Conservation (phyloP, 352 stramenopile species). For the Phytophthora uliginosa region DNA sequence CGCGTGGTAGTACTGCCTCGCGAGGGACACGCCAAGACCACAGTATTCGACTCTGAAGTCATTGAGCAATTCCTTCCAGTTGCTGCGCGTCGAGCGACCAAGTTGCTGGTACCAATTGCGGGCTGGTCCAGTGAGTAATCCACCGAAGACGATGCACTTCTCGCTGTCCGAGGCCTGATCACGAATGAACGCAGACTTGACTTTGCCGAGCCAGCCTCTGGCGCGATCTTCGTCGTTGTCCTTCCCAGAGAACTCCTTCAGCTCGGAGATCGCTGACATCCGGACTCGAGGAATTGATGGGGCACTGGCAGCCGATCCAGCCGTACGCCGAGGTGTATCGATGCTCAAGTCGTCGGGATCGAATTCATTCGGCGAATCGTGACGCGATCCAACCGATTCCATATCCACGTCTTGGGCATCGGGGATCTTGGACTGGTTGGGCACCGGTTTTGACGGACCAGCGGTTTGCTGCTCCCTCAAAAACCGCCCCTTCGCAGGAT, state of each 20-base stretch:
- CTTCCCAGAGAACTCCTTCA: neutral
- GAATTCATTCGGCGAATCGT: neutral
- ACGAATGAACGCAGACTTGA: neutral
- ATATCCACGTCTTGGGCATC: constrained; percentile 1
- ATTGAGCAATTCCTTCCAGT: neutral
- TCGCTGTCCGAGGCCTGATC: neutral
- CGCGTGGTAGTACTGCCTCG: too few relatives aligned
- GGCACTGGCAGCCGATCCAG: neutral
- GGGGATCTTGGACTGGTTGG: neutral
- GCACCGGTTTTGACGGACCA: neutral
- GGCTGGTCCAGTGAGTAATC: neutral
- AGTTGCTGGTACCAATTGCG: neutral
- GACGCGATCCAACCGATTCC: neutral
- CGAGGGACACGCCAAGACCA: neutral
- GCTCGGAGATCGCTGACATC: neutral
- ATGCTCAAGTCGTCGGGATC: constrained; percentile 1
- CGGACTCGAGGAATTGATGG: neutral
- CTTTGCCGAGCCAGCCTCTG: neutral
- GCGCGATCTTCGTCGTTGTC: neutral
- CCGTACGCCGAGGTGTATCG: neutral
- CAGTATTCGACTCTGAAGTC: neutral
- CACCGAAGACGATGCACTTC: neutral
- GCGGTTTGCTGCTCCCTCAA: neutral
- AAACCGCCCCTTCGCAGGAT: neutral
- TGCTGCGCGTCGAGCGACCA: neutral